Evolutionary conservation across 1,139 yeast species (phyloP).

Genomic region (Nadsonia commutata): DNA sequence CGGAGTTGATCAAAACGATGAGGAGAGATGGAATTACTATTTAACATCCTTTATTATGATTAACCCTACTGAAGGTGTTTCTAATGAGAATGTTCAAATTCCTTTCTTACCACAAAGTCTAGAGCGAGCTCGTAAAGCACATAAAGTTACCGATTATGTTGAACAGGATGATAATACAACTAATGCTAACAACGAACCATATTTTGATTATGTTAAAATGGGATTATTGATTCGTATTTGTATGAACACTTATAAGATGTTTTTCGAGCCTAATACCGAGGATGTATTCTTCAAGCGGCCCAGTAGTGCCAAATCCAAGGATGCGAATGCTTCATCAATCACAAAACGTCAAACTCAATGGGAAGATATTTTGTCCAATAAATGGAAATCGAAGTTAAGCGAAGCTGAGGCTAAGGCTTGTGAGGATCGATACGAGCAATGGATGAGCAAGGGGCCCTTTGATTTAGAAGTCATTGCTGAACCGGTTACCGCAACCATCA

Average conservation of each 20-base stretch:
- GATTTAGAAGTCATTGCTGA: neutral
- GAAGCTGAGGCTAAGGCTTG: neutral
- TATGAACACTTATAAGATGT: slow-evolving; percentile 62
- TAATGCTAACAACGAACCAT: slow-evolving; percentile 1
- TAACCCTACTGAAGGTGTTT: slow-evolving; percentile 93
- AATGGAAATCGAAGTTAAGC: neutral
- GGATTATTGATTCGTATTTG: slow-evolving; percentile 72
- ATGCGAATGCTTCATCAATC: neutral
- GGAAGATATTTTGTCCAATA: neutral
- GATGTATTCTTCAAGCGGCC: slow-evolving; percentile 28
- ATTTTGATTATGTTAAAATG: slow-evolving; percentile 35
- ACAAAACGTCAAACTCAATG: neutral
- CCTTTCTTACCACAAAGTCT: slow-evolving; percentile 50
- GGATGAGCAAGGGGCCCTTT: neutral
- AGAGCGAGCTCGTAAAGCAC: slow-evolving; percentile 25
- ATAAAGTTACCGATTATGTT: slow-evolving; percentile 13
- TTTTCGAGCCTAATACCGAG: slow-evolving; percentile 68
- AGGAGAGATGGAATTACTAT: slow-evolving; percentile 83
- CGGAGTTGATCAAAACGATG: slow-evolving; percentile 72
- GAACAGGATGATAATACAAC: slow-evolving; percentile 8
- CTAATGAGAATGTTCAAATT: slow-evolving; percentile 58
- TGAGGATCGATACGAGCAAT: neutral
- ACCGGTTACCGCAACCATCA: too few species aligned
- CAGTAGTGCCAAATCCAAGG: neutral
- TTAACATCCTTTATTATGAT: slow-evolving; percentile 86